Base-by-base conservation (phyloP, 129 eudicot species). In the Chrysanthemum lavandulifolium region DNA sequence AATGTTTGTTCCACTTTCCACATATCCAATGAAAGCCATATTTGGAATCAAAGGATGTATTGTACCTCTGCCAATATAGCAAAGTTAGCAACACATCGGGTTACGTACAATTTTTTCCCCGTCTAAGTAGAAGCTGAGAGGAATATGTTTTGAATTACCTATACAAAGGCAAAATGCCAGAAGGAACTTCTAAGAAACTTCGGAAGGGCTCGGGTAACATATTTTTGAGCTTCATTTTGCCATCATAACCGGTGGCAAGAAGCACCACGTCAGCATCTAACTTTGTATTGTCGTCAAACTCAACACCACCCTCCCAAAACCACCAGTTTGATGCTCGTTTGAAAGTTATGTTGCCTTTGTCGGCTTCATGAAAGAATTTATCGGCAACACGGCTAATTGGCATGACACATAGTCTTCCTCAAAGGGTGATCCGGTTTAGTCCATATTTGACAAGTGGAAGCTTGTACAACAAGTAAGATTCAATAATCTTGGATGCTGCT, bases 381-480 rank as follows among this genome's bases (percentile, higher is more conserved):
- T 86, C 91, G 0, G 99, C 82, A 95, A 76, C 76, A 95, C 88
- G 53, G 99, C 97, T 96, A 95, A 83, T 67, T 95, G 99, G 54
- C 97, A 90, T 0, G 94, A 86, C 15, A 93, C 97, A 16, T 95
- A 95, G 76, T 95, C 99, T 74, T 95, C 99, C 76, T 86, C 93
- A 40, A 95, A 3, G 96, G 99, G 81, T 95, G 99, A 0, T 88
- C 96, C 11, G 99, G 99, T 68, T 80, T 71, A 90, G 82, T 9
- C 96, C 97, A 51, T 95, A 90, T 77, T 90, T 95, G 52, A 84
- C 86, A 33, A 88, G 76, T 48, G 99, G 99, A 74, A 95, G 97
- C 79, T 84, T 90, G 89, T 86, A 88, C 18, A 80, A 64, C 67
- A 95, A 85, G 59, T 95, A 95, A 19, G 91, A 83, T 77, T 95